A percentile compares a stretch with the other conserved stretches of the same genome.
phyloP scores from a whole-genome alignment of 495 filamentous ascomycete genomes.

The Neohortaea acidophila region DNA sequence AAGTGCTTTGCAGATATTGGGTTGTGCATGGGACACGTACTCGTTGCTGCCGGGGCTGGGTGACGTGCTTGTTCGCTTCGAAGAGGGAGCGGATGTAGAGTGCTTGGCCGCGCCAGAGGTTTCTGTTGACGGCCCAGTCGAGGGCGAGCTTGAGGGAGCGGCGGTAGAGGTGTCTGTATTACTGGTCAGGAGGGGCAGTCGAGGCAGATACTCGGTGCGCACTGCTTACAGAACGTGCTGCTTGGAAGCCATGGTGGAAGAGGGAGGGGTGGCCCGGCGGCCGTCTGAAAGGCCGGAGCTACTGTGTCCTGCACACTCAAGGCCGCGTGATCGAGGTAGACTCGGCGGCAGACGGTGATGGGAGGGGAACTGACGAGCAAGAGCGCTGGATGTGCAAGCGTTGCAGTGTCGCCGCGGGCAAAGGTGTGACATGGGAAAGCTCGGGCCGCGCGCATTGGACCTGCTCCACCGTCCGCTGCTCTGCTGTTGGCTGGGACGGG shows the following conservation, averaged over 20 bases:
- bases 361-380: no score
- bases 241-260: constrained; percentile 11
- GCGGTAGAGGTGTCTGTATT: constrained; percentile 74
- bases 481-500: no score
- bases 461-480: no score
- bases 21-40: constrained; percentile 33
- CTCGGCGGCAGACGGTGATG: no score
- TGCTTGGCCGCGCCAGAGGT: constrained; percentile 86
- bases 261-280: not conserved
- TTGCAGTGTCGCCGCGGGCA: no score
- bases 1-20: not conserved
- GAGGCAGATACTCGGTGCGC: not conserved
- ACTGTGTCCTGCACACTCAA: no score
- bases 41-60: constrained; percentile 73
- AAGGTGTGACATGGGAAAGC: no score
- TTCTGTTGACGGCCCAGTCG: constrained; percentile 84
- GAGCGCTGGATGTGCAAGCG: no score
- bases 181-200: not conserved
- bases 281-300: no score
- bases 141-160: constrained; percentile 83
- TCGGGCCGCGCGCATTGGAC: no score
- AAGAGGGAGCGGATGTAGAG: constrained; percentile 91
- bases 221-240: constrained; percentile 16
- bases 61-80: constrained; percentile 77
- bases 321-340: no score